Percentiles rank a stretch among this genome's conserved stretches.
Evolutionary conservation across 2,329 filamentous ascomycete species (phyloP).

Genomic region (Epichloe coenophiala): DNA sequence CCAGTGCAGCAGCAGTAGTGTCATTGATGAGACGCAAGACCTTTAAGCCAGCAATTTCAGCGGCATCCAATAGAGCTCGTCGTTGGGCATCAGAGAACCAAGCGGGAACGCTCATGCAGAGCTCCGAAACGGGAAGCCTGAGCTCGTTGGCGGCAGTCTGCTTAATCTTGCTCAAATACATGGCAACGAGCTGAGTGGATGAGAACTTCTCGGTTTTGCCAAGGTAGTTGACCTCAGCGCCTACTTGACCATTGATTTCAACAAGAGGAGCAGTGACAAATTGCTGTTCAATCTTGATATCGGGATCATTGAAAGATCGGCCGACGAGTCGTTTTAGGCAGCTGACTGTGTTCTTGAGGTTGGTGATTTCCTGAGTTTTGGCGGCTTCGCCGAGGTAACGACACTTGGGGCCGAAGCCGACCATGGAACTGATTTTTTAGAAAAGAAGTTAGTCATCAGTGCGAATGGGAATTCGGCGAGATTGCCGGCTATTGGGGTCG

Average conservation of each 20-base stretch:
- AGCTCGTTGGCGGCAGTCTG: constrained; percentile 76
- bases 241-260: constrained; percentile 87
- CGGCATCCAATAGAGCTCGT: constrained; percentile 75
- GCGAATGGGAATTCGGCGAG: background rate
- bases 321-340: constrained; percentile 88
- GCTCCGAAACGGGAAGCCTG: constrained; percentile 79
- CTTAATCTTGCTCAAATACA: constrained; percentile 93
- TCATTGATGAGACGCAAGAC: constrained; percentile 93
- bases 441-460: background rate
- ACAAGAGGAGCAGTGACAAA: constrained; percentile 76
- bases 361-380: constrained; percentile 98
- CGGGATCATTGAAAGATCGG: constrained; percentile 75
- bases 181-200: constrained; percentile 84
- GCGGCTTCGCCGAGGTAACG: constrained; percentile 90
- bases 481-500: too few species aligned
- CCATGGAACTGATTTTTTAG: constrained; percentile 59
- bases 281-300: constrained; percentile 84
- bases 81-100: constrained; percentile 97
- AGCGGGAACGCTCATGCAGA: constrained; percentile 85
- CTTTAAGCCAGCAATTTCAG: constrained; percentile 88
- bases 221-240: constrained; percentile 83
- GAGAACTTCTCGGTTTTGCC: constrained; percentile 93
- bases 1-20: constrained; percentile 88
- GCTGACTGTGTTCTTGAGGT: constrained; percentile 96
- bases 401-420: constrained; percentile 87